Evolutionary conservation across 2,329 filamentous ascomycete species (phyloP).

Genomic region (Epichloe gansuensis): DNA sequence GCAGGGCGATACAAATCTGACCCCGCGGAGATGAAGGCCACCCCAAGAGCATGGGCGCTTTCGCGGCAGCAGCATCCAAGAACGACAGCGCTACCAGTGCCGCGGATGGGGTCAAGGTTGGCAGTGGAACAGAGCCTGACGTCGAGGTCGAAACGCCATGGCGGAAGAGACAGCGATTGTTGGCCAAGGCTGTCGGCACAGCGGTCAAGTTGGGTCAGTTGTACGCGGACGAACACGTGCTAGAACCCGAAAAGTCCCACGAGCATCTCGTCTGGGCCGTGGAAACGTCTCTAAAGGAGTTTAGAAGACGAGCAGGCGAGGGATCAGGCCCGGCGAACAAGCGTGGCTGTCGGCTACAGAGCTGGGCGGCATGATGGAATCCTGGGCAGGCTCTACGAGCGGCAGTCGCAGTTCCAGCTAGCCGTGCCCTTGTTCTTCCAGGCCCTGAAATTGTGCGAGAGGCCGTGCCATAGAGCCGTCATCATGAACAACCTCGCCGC

Average conservation of each 20-base stretch:
- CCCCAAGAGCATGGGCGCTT: background rate
- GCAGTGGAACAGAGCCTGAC: background rate
- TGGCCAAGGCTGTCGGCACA: slow-evolving; percentile 64
- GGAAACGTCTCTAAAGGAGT: slow-evolving; percentile 65
- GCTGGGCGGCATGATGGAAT: slow-evolving; percentile 62
- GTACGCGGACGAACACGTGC: slow-evolving; percentile 65
- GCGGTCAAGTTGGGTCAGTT: slow-evolving; percentile 76
- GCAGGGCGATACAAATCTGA: slow-evolving; percentile 22
- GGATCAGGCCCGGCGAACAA: slow-evolving; percentile 57
- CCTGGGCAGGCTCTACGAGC: slow-evolving; percentile 65
- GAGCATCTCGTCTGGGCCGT: slow-evolving; percentile 66
- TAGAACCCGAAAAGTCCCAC: slow-evolving; percentile 62
- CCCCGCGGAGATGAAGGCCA: background rate
- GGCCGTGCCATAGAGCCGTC: slow-evolving; percentile 64
- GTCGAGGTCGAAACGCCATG: slow-evolving; percentile 35
- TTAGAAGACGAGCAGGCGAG: slow-evolving; percentile 54
- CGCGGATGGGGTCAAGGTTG: slow-evolving; percentile 7
- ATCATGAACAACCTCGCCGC: slow-evolving; percentile 79
- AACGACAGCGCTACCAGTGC: slow-evolving; percentile 1
- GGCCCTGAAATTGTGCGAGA: slow-evolving; percentile 56
- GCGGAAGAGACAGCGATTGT: slow-evolving; percentile 50
- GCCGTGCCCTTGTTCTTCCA: slow-evolving; percentile 80
- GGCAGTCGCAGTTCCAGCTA: slow-evolving; percentile 63
- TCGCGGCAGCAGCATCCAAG: background rate
- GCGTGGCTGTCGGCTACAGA: slow-evolving; percentile 60